Evolutionary conservation across 345 rosid genomes (phyloP).

Genomic region (Euphorbia peplus): DNA sequence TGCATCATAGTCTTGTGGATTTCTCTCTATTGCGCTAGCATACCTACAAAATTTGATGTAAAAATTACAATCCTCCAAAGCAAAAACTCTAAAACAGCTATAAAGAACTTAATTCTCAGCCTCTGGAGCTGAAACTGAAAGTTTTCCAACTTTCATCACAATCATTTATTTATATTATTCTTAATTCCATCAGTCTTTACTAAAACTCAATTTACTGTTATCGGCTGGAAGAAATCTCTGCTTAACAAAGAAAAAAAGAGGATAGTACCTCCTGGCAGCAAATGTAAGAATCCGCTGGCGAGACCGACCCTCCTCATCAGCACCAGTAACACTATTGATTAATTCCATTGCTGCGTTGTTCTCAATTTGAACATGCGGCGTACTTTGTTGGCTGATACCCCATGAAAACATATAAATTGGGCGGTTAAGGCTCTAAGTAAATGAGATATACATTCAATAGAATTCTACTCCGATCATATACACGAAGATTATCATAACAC

Average conservation of each 20-base stretch:
- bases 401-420: not conserved
- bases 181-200: not conserved
- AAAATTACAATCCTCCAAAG: constrained; percentile 6
- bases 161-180: not conserved
- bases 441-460: not conserved
- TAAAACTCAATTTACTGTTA: not conserved
- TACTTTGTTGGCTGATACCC: constrained; percentile 61
- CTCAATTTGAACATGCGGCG: constrained; percentile 45
- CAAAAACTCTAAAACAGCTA: constrained; percentile 1
- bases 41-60: constrained; percentile 52
- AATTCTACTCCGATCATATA: not conserved
- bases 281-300: constrained; percentile 94
- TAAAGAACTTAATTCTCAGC: constrained; percentile 7
- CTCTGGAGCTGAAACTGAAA: constrained; percentile 8
- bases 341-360: constrained; percentile 80
- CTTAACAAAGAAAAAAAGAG: not conserved
- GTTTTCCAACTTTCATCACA: not conserved
- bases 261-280: constrained; percentile 85
- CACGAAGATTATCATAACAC: not conserved
- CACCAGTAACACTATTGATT: constrained; percentile 74
- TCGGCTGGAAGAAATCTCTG: not conserved
- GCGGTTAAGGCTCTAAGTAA: not conserved
- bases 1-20: constrained; percentile 96
- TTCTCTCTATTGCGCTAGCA: constrained; percentile 80
- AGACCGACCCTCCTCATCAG: constrained; percentile 94